A percentile compares a stretch with the other conserved stretches of the same genome.
Evolutionary conservation across 2,329 filamentous ascomycete genomes (phyloP).

Genomic region (Apiospora kogelbergensis): DNA sequence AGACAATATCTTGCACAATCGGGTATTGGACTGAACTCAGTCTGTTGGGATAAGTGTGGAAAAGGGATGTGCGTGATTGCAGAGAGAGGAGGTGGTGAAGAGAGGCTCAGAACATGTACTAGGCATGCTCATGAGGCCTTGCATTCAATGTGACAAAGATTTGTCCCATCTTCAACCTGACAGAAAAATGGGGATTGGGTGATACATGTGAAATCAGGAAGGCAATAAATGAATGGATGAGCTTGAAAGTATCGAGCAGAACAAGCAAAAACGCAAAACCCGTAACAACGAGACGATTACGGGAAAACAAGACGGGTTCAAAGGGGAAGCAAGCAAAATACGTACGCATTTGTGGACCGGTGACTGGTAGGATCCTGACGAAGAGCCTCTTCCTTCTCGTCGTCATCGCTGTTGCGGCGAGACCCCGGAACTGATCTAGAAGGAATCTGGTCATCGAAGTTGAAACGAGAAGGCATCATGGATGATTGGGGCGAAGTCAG

Average conservation of each 20-base stretch:
- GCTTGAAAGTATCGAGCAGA: background rate
- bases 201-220: background rate
- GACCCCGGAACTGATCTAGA: slow-evolving; percentile 86
- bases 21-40: slow-evolving; percentile 5
- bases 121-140: background rate
- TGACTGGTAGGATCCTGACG: slow-evolving; percentile 69
- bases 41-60: background rate
- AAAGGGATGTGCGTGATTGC: background rate
- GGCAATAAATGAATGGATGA: background rate
- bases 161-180: background rate
- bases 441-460: slow-evolving; percentile 65
- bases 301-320: background rate
- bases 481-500: slow-evolving; percentile 73
- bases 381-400: slow-evolving; percentile 78
- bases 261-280: background rate
- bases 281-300: background rate
- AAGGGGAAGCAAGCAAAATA: slow-evolving; percentile 32
- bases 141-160: background rate
- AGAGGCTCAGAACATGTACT: slow-evolving; percentile 10
- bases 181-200: background rate
- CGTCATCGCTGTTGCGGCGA: slow-evolving; percentile 87
- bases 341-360: slow-evolving; percentile 77
- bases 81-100: background rate
- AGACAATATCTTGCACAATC: slow-evolving; percentile 1
- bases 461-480: slow-evolving; percentile 43